Percentiles rank a stretch among this genome's conserved stretches.
These are phyloP conservation scores for Mycosarcoma mackinlayi DNA, from an alignment of 1,284 basidiomycete genomes.

Conservation along the genomic window DNA sequence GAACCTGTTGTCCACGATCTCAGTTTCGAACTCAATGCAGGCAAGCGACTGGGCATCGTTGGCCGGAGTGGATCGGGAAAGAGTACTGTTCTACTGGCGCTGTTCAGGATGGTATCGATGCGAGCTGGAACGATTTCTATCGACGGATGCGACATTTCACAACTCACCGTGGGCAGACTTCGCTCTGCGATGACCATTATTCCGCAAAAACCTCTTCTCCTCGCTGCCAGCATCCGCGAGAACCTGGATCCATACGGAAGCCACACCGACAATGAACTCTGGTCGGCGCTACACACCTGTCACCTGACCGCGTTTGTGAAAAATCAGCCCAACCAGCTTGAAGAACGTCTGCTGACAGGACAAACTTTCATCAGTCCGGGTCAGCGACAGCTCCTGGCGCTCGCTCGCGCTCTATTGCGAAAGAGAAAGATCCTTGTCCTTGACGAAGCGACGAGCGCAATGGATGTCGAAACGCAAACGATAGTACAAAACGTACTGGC, in stretches of 20 bases:
- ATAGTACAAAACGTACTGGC: constrained; percentile 75
- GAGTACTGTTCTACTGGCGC: constrained; percentile 49
- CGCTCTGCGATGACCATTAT: constrained; percentile 53
- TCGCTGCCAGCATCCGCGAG: constrained; percentile 59
- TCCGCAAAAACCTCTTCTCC: constrained; percentile 58
- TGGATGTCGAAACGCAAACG: constrained; percentile 42
- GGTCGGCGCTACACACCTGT: constrained; percentile 57
- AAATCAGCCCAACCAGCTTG: constrained; percentile 42
- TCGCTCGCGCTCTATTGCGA: constrained; percentile 72
- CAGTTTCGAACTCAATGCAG: constrained; percentile 30
- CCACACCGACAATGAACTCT: constrained; percentile 54
- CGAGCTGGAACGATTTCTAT: constrained; percentile 40
- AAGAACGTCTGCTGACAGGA: constrained; percentile 25
- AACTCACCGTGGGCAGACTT: constrained; percentile 16
- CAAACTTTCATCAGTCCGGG: constrained; percentile 34
- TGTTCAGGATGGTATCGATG: constrained; percentile 49
- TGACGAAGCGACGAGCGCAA: constrained; percentile 70
- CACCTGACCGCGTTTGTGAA: constrained; percentile 54
- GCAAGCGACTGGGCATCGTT: constrained; percentile 45
- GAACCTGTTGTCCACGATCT: constrained; percentile 45
- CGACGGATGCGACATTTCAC: constrained; percentile 36
- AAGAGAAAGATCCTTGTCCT: constrained; percentile 72
- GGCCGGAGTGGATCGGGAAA: constrained; percentile 57
- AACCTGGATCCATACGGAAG: constrained; percentile 57
- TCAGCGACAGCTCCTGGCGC: constrained; percentile 68